phyloP scores from a whole-genome alignment of 2,329 filamentous ascomycete genomes.

The Phoma sp. region DNA sequence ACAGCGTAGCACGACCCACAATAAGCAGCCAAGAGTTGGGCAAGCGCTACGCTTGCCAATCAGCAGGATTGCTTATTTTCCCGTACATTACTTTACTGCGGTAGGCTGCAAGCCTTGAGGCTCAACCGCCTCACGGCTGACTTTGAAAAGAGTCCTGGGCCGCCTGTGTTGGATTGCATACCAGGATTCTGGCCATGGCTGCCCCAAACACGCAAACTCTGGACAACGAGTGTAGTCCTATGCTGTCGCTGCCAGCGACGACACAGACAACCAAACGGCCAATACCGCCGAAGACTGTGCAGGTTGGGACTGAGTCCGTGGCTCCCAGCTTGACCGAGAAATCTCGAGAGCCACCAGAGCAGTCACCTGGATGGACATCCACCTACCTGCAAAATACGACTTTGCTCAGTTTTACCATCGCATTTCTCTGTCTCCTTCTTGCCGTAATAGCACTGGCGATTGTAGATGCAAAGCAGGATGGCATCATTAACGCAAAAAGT shows the following conservation, averaged over 20 bases:
- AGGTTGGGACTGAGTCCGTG: neutral
- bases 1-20: neutral
- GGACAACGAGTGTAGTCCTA: neutral
- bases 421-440: neutral
- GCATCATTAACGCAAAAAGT: neutral
- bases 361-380: slow-evolving; percentile 1
- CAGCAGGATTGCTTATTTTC: neutral
- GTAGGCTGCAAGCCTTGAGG: neutral
- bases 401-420: neutral
- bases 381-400: slow-evolving; percentile 1
- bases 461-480: slow-evolving; percentile 4
- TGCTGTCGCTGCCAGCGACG: neutral
- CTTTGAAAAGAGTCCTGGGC: neutral
- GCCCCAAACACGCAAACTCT: neutral
- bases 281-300: neutral
- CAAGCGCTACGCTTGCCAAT: slow-evolving; percentile 4
- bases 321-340: neutral
- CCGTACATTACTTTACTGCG: neutral
- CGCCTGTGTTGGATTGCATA: too few relatives aligned
- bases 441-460: slow-evolving; percentile 1
- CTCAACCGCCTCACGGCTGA: neutral
- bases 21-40: neutral
- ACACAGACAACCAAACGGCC: neutral
- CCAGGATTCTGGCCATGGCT: neutral
- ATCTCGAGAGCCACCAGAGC: neutral